Evolutionary conservation across 345 rosid species (phyloP).

Genomic region (Salix arbutifolia): DNA sequence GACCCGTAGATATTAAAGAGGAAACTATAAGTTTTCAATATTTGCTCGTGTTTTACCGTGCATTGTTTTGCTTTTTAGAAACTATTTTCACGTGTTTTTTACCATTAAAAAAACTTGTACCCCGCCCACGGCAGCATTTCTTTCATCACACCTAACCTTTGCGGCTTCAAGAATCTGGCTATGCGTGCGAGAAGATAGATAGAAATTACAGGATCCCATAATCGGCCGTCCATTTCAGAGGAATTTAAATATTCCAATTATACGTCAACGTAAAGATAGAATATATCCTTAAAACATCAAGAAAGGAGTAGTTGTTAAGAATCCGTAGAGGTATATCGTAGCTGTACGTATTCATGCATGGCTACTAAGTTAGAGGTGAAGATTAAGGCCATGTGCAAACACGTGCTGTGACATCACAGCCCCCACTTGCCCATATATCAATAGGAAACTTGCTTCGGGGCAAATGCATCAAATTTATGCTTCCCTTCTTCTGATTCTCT

Average conservation of each 20-base stretch:
- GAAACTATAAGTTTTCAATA: too few species aligned
- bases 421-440: neutral
- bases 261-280: neutral
- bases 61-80: too few species aligned
- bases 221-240: neutral
- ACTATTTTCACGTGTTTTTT: too few species aligned
- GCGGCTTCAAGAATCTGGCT: too few species aligned
- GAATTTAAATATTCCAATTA: neutral
- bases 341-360: neutral
- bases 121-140: too few species aligned
- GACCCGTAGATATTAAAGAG: too few species aligned
- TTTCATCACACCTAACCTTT: too few species aligned
- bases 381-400: neutral
- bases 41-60: too few species aligned
- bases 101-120: too few species aligned
- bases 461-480: too few species aligned
- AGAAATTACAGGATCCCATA: neutral
- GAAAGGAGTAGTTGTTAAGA: neutral
- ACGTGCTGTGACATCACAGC: neutral
- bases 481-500: neutral
- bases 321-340: neutral
- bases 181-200: too few species aligned
- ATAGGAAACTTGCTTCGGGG: neutral
- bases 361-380: neutral
- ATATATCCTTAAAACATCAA: neutral